Evolutionary conservation across 1,284 basidiomycete species (phyloP).

Genomic region (Peniophora sp.): DNA sequence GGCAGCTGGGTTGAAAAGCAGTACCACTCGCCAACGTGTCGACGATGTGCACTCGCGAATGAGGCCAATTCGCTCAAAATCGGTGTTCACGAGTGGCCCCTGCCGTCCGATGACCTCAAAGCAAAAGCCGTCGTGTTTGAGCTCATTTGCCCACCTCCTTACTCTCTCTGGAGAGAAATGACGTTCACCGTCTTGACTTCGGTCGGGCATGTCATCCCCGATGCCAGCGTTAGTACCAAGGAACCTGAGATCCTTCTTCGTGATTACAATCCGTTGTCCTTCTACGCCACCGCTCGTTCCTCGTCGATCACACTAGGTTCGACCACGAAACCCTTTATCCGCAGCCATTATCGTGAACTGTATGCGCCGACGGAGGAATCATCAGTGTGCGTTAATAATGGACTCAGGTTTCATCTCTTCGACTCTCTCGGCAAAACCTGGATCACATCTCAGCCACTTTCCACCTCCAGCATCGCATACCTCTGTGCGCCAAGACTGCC

Average conservation of each 20-base stretch:
- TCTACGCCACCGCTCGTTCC: not conserved
- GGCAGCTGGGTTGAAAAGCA: not conserved
- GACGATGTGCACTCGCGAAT: slow-evolving; percentile 24
- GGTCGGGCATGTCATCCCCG: not conserved
- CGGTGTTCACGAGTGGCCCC: slow-evolving; percentile 38
- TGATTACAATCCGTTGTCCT: not conserved
- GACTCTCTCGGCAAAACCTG: not conserved
- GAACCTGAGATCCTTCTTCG: not conserved
- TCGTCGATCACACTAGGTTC: slow-evolving; percentile 29
- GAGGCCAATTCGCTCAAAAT: slow-evolving; percentile 22
- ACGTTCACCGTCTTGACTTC: slow-evolving; percentile 31
- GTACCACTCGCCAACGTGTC: not conserved
- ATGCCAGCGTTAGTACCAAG: not conserved
- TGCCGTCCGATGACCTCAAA: slow-evolving; percentile 22
- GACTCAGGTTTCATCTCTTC: slow-evolving; percentile 18
- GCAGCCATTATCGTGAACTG: slow-evolving; percentile 25
- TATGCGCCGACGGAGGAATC: slow-evolving; percentile 18
- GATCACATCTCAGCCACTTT: not conserved
- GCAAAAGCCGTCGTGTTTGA: slow-evolving; percentile 36
- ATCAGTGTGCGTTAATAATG: slow-evolving; percentile 25
- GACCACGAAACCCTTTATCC: slow-evolving; percentile 27
- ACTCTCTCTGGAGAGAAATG: slow-evolving; percentile 34
- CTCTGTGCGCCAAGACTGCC: slow-evolving; percentile 24
- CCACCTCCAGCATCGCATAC: slow-evolving; percentile 8
- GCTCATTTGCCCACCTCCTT: slow-evolving; percentile 27